phyloP scores from a whole-genome alignment of 768 basidiomycete species.

The Leccinum uliginosum region DNA sequence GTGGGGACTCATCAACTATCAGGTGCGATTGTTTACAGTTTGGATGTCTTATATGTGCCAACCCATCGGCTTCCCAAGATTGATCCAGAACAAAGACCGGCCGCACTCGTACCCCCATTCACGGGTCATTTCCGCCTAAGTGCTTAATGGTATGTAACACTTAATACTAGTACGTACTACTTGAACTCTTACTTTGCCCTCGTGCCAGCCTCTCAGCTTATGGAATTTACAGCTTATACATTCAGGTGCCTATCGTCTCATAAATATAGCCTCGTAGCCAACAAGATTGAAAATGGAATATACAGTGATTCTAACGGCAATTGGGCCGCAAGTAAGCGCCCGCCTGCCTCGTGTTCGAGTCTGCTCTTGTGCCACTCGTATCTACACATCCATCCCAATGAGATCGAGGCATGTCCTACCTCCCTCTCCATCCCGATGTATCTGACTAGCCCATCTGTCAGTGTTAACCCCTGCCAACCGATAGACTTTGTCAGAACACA shows the following conservation, averaged over 20 bases:
- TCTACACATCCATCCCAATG: not conserved
- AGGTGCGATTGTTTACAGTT: conserved; percentile 48
- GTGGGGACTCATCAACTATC: conserved; percentile 99
- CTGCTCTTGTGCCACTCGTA: not conserved
- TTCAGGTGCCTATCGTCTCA: not conserved
- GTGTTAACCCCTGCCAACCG: not conserved
- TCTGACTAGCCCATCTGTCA: not conserved
- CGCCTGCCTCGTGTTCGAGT: not conserved
- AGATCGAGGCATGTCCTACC: not conserved
- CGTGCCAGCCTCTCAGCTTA: not conserved
- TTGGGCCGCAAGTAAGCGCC: conserved; percentile 2
- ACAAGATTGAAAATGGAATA: not conserved
- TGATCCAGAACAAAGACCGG: conserved; percentile 93
- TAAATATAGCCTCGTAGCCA: not conserved
- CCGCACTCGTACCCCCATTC: conserved; percentile 92
- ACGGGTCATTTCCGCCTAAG: conserved; percentile 93
- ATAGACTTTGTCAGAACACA: not conserved
- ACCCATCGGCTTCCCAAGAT: conserved; percentile 52
- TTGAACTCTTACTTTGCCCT: too few relatives aligned
- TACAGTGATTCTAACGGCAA: too few relatives aligned
- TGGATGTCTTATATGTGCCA: not conserved
- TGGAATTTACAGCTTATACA: not conserved
- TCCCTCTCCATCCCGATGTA: not conserved
- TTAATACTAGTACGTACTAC: too few relatives aligned
- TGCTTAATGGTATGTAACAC: not conserved